phyloP scores from a whole-genome alignment of 2,329 filamentous ascomycete genomes.

The Fusarium compactum region DNA sequence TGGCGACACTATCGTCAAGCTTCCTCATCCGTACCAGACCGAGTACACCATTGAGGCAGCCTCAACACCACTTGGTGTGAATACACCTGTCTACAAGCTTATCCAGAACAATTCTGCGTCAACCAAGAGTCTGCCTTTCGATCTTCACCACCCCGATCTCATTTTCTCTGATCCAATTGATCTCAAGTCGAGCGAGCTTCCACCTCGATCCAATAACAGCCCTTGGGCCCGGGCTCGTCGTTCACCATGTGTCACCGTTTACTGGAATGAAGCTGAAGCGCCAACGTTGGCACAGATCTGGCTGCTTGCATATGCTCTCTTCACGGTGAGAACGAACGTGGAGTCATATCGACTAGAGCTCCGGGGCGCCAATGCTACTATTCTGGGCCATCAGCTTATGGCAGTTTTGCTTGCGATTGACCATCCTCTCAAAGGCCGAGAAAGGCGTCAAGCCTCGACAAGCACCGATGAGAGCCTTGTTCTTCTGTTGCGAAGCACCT shows the following conservation, averaged over 20 bases:
- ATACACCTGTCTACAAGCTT: conserved; percentile 53
- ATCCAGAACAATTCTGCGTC: conserved; percentile 47
- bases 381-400: conserved; percentile 56
- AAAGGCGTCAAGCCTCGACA: conserved; percentile 43
- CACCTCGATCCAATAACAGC: conserved; percentile 65
- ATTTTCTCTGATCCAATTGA: conserved; percentile 61
- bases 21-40: conserved; percentile 63
- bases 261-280: conserved; percentile 57
- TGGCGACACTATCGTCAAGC: conserved; percentile 59
- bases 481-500: conserved; percentile 65
- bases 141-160: conserved; percentile 52
- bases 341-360: conserved; percentile 64
- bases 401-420: conserved; percentile 63
- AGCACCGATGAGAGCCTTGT: conserved; percentile 51
- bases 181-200: conserved; percentile 63
- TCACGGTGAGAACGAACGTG: conserved; percentile 61
- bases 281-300: conserved; percentile 65
- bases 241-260: conserved; percentile 60
- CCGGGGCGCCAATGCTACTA: conserved; percentile 53
- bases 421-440: conserved; percentile 57
- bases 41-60: conserved; percentile 58
- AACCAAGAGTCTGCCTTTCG: conserved; percentile 46
- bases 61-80: conserved; percentile 36
- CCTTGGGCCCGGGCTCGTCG: conserved; percentile 68
- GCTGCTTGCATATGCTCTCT: conserved; percentile 65